A percentile compares a stretch with the other conserved stretches of the same genome.
Conservation (phyloP, 23 red algal genomes). For the Gracilariopsis chorda region DNA sequence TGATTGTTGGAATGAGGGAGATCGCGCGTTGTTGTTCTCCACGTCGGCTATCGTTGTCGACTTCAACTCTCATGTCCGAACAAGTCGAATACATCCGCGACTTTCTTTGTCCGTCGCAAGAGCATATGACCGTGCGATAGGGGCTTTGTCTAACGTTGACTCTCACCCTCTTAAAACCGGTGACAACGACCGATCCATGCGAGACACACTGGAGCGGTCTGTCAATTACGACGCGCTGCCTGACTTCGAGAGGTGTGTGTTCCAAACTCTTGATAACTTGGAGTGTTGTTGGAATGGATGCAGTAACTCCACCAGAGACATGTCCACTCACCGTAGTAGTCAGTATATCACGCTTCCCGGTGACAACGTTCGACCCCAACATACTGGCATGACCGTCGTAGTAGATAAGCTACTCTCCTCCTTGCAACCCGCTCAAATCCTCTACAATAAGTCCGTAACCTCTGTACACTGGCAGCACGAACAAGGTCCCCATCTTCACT, state of each 20-base stretch:
- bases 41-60: neutral
- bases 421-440: neutral
- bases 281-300: conserved; percentile 29
- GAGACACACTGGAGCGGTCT: neutral
- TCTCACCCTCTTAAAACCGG: neutral
- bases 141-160: neutral
- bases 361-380: conserved; percentile 6
- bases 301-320: conserved; percentile 1
- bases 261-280: neutral
- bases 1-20: neutral
- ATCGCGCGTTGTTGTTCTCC: neutral
- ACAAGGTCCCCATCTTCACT: neutral
- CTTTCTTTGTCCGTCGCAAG: neutral
- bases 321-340: neutral
- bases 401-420: neutral
- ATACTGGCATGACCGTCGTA: conserved; percentile 1
- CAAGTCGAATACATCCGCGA: neutral
- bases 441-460: neutral
- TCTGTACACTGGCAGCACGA: neutral
- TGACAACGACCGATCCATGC: neutral
- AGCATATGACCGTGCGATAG: neutral
- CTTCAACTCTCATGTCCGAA: neutral
- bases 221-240: neutral
- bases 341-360: conserved; percentile 36
- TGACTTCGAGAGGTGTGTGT: neutral